Conservation (phyloP, 1,284 basidiomycete genomes). For the Trichosporon sp. region DNA sequence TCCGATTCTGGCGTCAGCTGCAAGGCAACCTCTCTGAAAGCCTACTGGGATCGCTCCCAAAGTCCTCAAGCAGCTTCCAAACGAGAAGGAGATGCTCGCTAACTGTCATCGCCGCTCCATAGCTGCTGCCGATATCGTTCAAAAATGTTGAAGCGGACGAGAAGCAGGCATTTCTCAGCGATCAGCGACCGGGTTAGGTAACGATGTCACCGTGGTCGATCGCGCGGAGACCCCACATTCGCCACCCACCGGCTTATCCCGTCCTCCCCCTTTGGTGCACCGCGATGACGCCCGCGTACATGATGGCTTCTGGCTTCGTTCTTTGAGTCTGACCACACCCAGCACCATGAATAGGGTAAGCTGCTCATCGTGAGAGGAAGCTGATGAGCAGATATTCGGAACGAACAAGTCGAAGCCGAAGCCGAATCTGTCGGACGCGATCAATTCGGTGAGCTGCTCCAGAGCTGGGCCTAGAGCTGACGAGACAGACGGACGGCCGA, state of each 20-base stretch:
- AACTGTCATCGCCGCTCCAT: neutral
- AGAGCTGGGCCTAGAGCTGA: constrained; percentile 11
- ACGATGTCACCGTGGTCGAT: neutral
- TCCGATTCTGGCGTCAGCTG: constrained; percentile 24
- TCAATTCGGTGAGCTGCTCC: constrained; percentile 64
- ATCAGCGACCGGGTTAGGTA: neutral
- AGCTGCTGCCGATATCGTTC: neutral
- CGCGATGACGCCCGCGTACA: constrained; percentile 1
- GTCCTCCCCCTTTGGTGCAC: neutral
- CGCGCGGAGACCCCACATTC: neutral
- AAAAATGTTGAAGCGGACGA: neutral
- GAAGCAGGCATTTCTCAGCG: neutral
- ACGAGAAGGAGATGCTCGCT: neutral
- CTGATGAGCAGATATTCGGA: constrained; percentile 63
- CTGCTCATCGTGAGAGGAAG: neutral
- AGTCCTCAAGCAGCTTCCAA: neutral
- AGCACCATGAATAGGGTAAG: constrained; percentile 40
- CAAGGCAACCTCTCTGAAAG: neutral
- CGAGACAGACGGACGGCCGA: constrained; percentile 73
- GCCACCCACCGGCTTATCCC: constrained; percentile 1
- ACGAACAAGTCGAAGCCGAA: constrained; percentile 65
- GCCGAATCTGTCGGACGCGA: constrained; percentile 83
- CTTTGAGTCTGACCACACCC: neutral
- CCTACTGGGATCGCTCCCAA: neutral
- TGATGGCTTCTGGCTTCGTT: neutral